Conservation (phyloP, 106 monocot genomes). For the Vanilla planifolia region DNA sequence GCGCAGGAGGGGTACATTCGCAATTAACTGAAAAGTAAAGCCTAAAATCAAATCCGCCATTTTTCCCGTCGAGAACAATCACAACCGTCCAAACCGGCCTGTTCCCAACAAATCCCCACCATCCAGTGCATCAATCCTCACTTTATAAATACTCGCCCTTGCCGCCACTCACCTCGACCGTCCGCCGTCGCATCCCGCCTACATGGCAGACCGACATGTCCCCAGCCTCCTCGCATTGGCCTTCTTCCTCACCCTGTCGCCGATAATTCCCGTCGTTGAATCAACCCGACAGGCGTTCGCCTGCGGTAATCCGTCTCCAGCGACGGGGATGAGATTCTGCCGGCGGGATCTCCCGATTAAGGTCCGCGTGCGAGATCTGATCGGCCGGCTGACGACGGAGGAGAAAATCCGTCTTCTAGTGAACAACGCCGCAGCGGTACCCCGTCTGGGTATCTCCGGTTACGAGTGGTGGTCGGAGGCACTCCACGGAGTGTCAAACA, state of each 20-base stretch:
- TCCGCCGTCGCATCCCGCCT: too few species aligned
- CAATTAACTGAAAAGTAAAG: too few species aligned
- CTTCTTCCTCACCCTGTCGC: not conserved
- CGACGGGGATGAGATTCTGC: not conserved
- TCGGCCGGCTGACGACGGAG: slow-evolving; percentile 18
- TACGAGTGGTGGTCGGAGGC: slow-evolving; percentile 61
- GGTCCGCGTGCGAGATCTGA: slow-evolving; percentile 20
- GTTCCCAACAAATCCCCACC: too few species aligned
- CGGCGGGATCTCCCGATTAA: slow-evolving; percentile 11
- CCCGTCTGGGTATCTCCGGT: slow-evolving; percentile 24
- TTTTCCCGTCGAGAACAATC: too few species aligned
- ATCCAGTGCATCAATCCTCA: too few species aligned
- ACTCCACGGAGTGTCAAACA: slow-evolving; percentile 42
- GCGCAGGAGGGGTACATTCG: too few species aligned
- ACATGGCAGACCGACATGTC: too few species aligned
- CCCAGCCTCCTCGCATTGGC: not conserved
- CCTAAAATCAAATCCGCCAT: too few species aligned
- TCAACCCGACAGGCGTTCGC: slow-evolving; percentile 6
- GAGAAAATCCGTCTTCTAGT: slow-evolving; percentile 38
- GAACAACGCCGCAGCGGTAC: slow-evolving; percentile 19
- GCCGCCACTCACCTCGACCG: too few species aligned
- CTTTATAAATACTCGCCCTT: too few species aligned
- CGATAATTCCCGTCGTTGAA: not conserved
- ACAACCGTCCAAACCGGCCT: too few species aligned
- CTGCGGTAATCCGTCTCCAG: not conserved